Evolutionary conservation across 2,329 filamentous ascomycete genomes (phyloP).

Genomic region (Coniochaeta sp.): DNA sequence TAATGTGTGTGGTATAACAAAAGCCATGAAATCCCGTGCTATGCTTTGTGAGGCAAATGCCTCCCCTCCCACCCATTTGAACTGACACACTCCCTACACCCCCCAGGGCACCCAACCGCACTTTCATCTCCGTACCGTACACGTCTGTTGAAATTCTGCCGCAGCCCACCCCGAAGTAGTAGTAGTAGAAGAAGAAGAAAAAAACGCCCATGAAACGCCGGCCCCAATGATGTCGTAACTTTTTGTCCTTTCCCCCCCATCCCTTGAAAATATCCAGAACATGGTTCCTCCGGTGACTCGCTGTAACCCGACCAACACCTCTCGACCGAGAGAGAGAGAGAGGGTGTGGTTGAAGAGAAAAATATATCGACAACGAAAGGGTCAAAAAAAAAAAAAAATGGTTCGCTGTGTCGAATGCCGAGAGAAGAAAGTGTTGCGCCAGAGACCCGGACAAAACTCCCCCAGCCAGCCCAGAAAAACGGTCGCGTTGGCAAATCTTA

Average conservation of each 20-base stretch:
- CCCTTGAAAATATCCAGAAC: not conserved
- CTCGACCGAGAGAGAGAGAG: not conserved
- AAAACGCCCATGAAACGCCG: not conserved
- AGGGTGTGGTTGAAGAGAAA: not conserved
- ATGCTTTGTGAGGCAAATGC: not conserved
- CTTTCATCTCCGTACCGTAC: not conserved
- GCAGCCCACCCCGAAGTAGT: too few relatives aligned
- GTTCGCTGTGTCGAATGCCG: too few relatives aligned
- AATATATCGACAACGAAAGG: not conserved
- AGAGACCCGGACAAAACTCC: not conserved
- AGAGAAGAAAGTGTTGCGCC: not conserved
- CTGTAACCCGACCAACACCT: not conserved
- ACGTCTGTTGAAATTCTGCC: not conserved
- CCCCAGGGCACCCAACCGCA: not conserved
- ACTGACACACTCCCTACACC: not conserved
- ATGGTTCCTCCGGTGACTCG: not conserved
- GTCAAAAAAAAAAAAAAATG: not conserved
- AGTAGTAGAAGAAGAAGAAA: not conserved
- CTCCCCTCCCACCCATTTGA: not conserved
- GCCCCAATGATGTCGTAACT: not conserved
- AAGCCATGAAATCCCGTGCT: conserved; percentile 1
- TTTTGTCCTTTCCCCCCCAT: not conserved
- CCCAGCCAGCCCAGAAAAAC: not conserved
- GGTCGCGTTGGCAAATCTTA: not conserved
- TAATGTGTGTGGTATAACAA: not conserved